Conservation (phyloP, 352 stramenopile species). For the Pythium volutum region DNA sequence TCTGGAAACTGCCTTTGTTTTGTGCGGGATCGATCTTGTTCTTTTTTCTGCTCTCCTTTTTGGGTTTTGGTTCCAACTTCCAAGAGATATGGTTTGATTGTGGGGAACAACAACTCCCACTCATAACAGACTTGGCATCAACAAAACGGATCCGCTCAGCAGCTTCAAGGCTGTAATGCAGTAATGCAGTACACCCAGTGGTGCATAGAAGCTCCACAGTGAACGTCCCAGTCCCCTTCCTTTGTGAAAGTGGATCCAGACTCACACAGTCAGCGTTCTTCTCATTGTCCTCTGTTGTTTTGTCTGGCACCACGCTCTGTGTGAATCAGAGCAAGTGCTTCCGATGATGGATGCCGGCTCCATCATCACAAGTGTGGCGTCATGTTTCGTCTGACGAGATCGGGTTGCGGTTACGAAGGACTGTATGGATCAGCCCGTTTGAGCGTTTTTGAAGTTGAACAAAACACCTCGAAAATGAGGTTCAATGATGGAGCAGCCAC, state of each 20-base stretch:
- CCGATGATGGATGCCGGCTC: conserved; percentile 12
- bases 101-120: neutral
- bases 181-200: no score
- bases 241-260: no score
- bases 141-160: neutral
- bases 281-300: neutral
- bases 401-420: conserved; percentile 8
- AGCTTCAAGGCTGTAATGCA: conserved; percentile 23
- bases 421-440: neutral
- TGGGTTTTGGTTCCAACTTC: neutral
- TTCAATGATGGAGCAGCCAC: neutral
- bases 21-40: conserved; percentile 25
- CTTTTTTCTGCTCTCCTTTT: conserved; percentile 39
- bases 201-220: conserved; percentile 9
- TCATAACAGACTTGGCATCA: neutral
- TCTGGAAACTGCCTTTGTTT: neutral
- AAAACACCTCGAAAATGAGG: conserved; percentile 12
- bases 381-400: conserved; percentile 11
- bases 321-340: neutral
- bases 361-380: neutral
- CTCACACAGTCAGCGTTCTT: neutral
- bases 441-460: conserved; percentile 16
- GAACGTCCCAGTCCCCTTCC: no score
- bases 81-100: conserved; percentile 3
- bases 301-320: neutral